Evolutionary conservation across 2,329 filamentous ascomycete genomes (phyloP).

Genomic region (Huntiella moniliformis): DNA sequence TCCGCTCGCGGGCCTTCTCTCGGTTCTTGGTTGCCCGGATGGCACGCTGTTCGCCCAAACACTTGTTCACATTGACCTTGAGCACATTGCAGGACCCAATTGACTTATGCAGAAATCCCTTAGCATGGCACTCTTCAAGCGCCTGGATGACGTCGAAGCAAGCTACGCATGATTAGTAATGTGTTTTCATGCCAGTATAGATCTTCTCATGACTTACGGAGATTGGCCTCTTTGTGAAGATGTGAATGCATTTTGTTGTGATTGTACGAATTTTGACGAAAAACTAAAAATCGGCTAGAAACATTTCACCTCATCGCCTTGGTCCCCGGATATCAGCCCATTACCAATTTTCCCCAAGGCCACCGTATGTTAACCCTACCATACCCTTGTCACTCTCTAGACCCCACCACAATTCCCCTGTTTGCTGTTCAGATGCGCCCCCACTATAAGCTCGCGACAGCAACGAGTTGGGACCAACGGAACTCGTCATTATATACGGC

Average conservation of each 20-base stretch:
- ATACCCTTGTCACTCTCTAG: not conserved
- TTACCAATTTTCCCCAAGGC: not conserved
- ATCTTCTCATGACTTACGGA: slow-evolving; percentile 7
- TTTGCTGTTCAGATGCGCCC: not conserved
- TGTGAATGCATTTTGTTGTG: slow-evolving; percentile 73
- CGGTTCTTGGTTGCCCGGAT: slow-evolving; percentile 61
- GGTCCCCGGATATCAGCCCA: not conserved
- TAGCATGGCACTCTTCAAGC: slow-evolving; percentile 87
- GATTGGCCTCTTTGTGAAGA: slow-evolving; percentile 63
- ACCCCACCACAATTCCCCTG: not conserved
- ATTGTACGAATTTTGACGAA: not conserved
- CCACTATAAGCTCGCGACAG: not conserved
- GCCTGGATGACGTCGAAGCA: slow-evolving; percentile 89
- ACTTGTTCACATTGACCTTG: slow-evolving; percentile 70
- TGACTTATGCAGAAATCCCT: slow-evolving; percentile 81
- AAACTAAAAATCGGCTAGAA: not conserved
- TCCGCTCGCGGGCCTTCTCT: slow-evolving; percentile 50
- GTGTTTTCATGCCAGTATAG: not conserved
- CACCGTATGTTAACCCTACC: not conserved
- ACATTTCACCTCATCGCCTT: not conserved
- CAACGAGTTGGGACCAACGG: too few relatives aligned
- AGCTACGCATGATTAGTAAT: slow-evolving; percentile 33
- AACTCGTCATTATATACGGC: not conserved
- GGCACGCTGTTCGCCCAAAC: slow-evolving; percentile 60
- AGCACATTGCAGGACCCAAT: slow-evolving; percentile 76